phyloP scores from a whole-genome alignment of 805 yeast species.

The Sugiyamaella smithiae region DNA sequence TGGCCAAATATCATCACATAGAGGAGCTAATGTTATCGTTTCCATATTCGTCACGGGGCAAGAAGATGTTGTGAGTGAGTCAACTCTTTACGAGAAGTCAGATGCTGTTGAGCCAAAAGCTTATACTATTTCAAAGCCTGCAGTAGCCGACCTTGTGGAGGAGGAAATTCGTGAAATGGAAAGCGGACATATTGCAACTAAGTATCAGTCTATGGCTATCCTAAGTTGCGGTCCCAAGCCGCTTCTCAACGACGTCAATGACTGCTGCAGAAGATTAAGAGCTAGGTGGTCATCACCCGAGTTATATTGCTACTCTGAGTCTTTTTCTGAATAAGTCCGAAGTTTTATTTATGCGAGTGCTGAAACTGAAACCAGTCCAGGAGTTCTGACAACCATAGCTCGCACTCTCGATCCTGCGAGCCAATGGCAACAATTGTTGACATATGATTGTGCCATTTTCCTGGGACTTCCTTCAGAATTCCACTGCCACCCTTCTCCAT shows the following conservation, averaged over 20 bases:
- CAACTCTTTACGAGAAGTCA: conserved; percentile 22
- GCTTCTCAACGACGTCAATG: conserved; percentile 35
- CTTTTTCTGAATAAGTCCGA: conserved; percentile 2
- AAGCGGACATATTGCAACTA: conserved; percentile 25
- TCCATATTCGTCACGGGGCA: conserved; percentile 30
- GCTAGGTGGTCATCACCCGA: conserved; percentile 39
- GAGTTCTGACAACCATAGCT: neutral
- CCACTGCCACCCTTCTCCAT: neutral
- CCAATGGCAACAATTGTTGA: neutral
- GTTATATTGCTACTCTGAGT: conserved; percentile 42
- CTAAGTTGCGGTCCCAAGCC: conserved; percentile 41
- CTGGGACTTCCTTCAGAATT: neutral
- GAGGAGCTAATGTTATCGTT: conserved; percentile 22
- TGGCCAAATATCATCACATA: conserved; percentile 32
- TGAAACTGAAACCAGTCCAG: neutral
- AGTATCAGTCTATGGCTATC: conserved; percentile 35
- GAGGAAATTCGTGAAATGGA: conserved; percentile 18
- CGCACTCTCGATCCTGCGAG: neutral
- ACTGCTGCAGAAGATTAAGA: conserved; percentile 31
- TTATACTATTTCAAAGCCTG: neutral
- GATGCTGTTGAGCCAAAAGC: neutral
- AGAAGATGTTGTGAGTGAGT: conserved; percentile 29
- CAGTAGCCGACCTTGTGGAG: conserved; percentile 1
- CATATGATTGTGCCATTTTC: neutral
- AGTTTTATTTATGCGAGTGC: neutral